phyloP scores from a whole-genome alignment of 2,329 filamentous ascomycete genomes.

The Colletotrichum theobromicola region DNA sequence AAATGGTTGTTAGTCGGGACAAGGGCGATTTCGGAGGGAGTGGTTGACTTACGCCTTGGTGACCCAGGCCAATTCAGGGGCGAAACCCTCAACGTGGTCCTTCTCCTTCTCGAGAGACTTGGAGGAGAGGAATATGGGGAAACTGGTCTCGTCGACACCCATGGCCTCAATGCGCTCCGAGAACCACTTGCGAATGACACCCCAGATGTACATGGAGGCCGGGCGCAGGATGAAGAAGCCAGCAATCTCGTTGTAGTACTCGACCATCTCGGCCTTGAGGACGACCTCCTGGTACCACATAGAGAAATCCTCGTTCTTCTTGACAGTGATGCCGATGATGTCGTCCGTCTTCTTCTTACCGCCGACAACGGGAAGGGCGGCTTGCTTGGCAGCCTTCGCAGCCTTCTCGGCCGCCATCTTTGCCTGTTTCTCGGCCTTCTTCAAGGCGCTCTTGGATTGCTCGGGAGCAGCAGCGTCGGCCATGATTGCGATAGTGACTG shows the following conservation, averaged over 20 bases:
- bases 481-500: slow-evolving; percentile 19
- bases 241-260: slow-evolving; percentile 94
- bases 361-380: slow-evolving; percentile 54
- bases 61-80: slow-evolving; percentile 89
- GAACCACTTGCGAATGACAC: slow-evolving; percentile 70
- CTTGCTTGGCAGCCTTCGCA: slow-evolving; percentile 65
- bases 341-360: slow-evolving; percentile 67
- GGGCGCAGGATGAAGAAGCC: slow-evolving; percentile 93
- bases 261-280: slow-evolving; percentile 95
- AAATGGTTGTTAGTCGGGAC: not conserved
- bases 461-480: slow-evolving; percentile 24
- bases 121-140: slow-evolving; percentile 92
- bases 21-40: not conserved
- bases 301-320: slow-evolving; percentile 86
- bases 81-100: slow-evolving; percentile 98
- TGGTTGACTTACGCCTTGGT: slow-evolving; percentile 71
- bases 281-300: slow-evolving; percentile 99
- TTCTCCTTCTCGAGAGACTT: slow-evolving; percentile 90
- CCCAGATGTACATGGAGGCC: slow-evolving; percentile 71
- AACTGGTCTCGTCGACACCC: slow-evolving; percentile 94
- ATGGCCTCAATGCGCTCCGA: slow-evolving; percentile 81
- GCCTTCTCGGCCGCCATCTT: slow-evolving; percentile 67
- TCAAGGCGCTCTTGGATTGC: slow-evolving; percentile 67
- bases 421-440: slow-evolving; percentile 70
- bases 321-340: slow-evolving; percentile 86